Conservation (phyloP, 352 stramenopile genomes). For the Phytophthora kernoviae region DNA sequence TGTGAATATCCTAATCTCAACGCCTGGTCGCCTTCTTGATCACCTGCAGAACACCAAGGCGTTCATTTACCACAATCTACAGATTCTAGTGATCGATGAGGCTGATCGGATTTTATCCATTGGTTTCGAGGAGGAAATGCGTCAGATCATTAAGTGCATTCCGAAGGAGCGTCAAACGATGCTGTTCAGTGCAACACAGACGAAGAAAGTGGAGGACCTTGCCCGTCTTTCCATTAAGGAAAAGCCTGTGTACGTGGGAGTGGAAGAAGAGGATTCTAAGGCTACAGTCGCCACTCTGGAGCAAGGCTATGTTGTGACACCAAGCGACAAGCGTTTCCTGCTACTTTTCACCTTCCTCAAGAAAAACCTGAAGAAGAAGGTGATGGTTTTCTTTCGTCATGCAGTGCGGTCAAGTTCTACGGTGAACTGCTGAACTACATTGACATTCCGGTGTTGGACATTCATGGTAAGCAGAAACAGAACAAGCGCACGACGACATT, state of each 20-base stretch:
- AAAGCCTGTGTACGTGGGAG: slow-evolving; percentile 97
- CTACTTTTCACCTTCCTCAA: slow-evolving; percentile 99
- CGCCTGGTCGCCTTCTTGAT: slow-evolving; percentile 97
- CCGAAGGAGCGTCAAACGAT: slow-evolving; percentile 98
- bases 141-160: slow-evolving; percentile 98
- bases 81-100: slow-evolving; percentile 99
- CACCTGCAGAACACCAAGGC: slow-evolving; percentile 98
- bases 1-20: slow-evolving; percentile 98
- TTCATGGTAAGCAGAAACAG: slow-evolving; percentile 99
- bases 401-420: slow-evolving; percentile 99
- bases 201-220: slow-evolving; percentile 98
- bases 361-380: slow-evolving; percentile 99
- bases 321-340: slow-evolving; percentile 98
- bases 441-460: slow-evolving; percentile 98
- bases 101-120: slow-evolving; percentile 99
- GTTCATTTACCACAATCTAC: slow-evolving; percentile 96
- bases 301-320: slow-evolving; percentile 98
- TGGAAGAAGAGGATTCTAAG: slow-evolving; percentile 91
- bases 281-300: slow-evolving; percentile 95
- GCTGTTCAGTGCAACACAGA: slow-evolving; percentile 99
- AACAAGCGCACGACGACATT: slow-evolving; percentile 99
- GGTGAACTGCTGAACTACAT: slow-evolving; percentile 99
- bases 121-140: slow-evolving; percentile 99
- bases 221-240: slow-evolving; percentile 93
- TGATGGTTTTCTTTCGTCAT: slow-evolving; percentile 96